A percentile compares a stretch with the other conserved stretches of the same genome.
Conservation (phyloP, 2,329 filamentous ascomycete species). For the Aureobasidium sp. region DNA sequence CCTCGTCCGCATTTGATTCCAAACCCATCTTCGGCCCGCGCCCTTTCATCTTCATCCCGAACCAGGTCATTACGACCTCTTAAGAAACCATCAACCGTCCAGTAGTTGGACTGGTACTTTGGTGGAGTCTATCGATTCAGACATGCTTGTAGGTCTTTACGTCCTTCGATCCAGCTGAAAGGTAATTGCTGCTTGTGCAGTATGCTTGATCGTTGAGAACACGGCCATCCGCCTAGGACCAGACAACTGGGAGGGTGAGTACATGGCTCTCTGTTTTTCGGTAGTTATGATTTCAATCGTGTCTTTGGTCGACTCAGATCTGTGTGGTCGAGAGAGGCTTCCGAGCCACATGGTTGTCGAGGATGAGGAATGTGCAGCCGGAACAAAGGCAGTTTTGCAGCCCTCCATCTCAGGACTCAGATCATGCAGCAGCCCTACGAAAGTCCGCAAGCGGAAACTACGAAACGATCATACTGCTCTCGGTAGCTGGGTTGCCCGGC, state of each 20-base stretch:
- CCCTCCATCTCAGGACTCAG: neutral
- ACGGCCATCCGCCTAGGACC: neutral
- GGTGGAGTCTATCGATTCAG: neutral
- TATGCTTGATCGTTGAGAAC: neutral
- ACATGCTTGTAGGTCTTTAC: neutral
- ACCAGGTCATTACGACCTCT: no score
- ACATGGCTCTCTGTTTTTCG: no score
- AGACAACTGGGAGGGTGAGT: no score
- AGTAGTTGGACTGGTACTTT: neutral
- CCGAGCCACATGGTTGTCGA: neutral
- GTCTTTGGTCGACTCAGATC: neutral
- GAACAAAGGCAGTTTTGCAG: slow-evolving; percentile 4
- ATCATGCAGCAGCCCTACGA: neutral
- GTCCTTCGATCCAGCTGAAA: no score
- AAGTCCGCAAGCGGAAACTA: slow-evolving; percentile 1
- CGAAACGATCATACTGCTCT: neutral
- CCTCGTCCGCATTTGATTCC: neutral
- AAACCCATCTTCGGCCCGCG: neutral
- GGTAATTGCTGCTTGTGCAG: no score
- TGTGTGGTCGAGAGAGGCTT: neutral
- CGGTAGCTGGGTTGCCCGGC: neutral
- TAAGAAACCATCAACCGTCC: no score
- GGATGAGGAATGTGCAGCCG: slow-evolving; percentile 5
- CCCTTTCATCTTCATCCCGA: neutral
- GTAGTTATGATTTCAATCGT: neutral